Conservation (phyloP, 140 eudicot species). For the Oenanthe javanica region DNA sequence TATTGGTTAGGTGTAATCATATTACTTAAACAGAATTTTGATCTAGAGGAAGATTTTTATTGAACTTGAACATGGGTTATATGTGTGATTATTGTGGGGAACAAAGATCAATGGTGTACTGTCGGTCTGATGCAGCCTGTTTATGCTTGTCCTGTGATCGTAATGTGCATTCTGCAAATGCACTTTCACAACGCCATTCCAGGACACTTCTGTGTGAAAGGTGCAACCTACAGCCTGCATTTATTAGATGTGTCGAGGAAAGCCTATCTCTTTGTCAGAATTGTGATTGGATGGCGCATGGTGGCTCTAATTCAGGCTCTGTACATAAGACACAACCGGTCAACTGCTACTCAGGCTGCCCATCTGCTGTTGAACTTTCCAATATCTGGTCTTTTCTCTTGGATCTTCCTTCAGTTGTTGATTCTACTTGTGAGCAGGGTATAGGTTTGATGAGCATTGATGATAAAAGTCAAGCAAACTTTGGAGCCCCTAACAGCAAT, state of each 20-base stretch:
- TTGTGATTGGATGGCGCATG: constrained; percentile 72
- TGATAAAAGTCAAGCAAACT: constrained; percentile 26
- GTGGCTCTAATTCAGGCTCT: constrained; percentile 37
- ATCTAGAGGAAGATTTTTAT: not conserved
- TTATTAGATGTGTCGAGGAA: constrained; percentile 71
- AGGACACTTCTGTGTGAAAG: constrained; percentile 85
- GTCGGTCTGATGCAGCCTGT: constrained; percentile 94
- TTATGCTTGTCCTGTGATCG: constrained; percentile 92
- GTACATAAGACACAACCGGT: constrained; percentile 62
- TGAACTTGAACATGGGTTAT: constrained; percentile 48
- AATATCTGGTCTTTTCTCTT: constrained; percentile 67
- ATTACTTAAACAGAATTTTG: not conserved
- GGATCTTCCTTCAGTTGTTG: constrained; percentile 31
- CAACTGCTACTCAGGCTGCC: constrained; percentile 82
- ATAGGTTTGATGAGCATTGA: constrained; percentile 73
- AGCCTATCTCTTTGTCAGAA: constrained; percentile 75
- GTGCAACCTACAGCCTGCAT: constrained; percentile 80
- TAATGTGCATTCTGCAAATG: constrained; percentile 82
- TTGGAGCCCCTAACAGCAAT: constrained; percentile 22
- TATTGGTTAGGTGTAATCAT: not conserved
- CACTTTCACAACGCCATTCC: constrained; percentile 74
- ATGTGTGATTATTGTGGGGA: constrained; percentile 83
- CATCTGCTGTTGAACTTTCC: constrained; percentile 75
- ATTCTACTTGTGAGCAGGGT: constrained; percentile 59
- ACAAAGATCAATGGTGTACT: constrained; percentile 72